phyloP scores from a whole-genome alignment of 495 filamentous ascomycete genomes.

The Aspergillus indologenus region DNA sequence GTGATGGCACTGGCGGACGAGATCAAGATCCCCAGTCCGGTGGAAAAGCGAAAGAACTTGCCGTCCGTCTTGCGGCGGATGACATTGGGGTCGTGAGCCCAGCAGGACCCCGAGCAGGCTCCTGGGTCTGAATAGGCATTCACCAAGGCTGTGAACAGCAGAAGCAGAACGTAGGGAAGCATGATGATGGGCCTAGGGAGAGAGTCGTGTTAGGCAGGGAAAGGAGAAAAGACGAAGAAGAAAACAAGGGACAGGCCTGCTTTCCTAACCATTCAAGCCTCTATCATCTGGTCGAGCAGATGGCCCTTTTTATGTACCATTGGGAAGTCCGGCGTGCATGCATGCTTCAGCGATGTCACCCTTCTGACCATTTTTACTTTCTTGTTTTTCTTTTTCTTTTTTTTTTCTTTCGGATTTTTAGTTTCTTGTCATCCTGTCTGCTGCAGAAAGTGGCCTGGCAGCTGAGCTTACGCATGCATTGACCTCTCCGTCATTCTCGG shows the following conservation, averaged over 20 bases:
- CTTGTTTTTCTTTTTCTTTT: not conserved
- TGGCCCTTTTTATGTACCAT: constrained; percentile 5
- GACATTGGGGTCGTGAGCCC: constrained; percentile 10
- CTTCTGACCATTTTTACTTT: not conserved
- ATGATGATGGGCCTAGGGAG: not conserved
- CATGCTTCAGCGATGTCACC: not conserved
- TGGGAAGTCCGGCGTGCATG: not conserved
- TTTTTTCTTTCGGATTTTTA: not conserved
- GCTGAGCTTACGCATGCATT: constrained; percentile 9
- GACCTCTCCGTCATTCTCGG: constrained; percentile 7
- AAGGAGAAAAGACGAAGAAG: not conserved
- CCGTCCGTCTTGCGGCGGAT: constrained; percentile 6
- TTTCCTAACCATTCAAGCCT: not conserved
- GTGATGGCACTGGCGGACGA: constrained; percentile 1
- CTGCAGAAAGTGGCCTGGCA: not conserved
- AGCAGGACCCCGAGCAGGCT: constrained; percentile 11
- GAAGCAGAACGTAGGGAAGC: not conserved
- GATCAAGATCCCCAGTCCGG: constrained; percentile 9
- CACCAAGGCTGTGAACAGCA: not conserved
- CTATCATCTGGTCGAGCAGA: not conserved
- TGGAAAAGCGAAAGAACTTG: constrained; percentile 11
- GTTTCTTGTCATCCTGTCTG: not conserved
- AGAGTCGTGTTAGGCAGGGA: not conserved
- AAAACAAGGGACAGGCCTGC: not conserved
- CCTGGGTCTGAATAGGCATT: constrained; percentile 6